Evolutionary conservation across 106 monocot genomes (phyloP).

Genomic region (Apostasia shenzhenica): DNA sequence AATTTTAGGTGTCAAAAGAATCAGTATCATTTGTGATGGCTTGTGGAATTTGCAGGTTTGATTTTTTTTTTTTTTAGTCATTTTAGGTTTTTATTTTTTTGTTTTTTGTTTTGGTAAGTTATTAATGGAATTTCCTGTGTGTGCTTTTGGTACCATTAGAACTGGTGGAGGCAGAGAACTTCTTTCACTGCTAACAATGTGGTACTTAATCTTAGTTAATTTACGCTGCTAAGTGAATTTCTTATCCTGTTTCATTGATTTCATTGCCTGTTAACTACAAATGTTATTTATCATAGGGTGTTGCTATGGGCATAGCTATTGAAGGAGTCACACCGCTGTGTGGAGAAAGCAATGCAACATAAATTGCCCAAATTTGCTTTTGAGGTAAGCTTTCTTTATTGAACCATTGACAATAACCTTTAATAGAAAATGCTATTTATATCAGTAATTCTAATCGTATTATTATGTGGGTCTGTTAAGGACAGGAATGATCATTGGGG

Average conservation of each 20-base stretch:
- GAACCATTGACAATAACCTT: too few relatives aligned
- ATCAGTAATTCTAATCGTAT: too few relatives aligned
- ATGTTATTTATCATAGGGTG: constrained; percentile 31
- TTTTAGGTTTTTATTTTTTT: neutral
- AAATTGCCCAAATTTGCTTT: constrained; percentile 65
- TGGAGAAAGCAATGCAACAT: constrained; percentile 74
- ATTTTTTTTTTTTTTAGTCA: neutral
- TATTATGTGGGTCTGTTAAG: too few relatives aligned
- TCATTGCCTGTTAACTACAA: neutral
- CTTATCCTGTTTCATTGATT: neutral
- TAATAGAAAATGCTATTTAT: too few relatives aligned
- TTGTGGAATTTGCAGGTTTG: constrained; percentile 84
- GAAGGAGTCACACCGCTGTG: constrained; percentile 53
- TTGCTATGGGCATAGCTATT: constrained; percentile 38
- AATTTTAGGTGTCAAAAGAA: constrained; percentile 67
- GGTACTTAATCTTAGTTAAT: constrained; percentile 25
- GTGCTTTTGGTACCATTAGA: constrained; percentile 23
- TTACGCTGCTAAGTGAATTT: neutral
- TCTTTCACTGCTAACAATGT: constrained; percentile 70
- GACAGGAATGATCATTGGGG: too few relatives aligned
- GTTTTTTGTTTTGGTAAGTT: neutral
- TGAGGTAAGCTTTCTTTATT: constrained; percentile 23
- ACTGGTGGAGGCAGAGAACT: constrained; percentile 76
- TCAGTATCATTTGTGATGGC: constrained; percentile 73
- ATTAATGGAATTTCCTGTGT: constrained; percentile 2